Percentiles rank a stretch among this genome's conserved stretches.
phyloP scores from a whole-genome alignment of 129 eudicot species.

The Chrysanthemum lavandulifolium region DNA sequence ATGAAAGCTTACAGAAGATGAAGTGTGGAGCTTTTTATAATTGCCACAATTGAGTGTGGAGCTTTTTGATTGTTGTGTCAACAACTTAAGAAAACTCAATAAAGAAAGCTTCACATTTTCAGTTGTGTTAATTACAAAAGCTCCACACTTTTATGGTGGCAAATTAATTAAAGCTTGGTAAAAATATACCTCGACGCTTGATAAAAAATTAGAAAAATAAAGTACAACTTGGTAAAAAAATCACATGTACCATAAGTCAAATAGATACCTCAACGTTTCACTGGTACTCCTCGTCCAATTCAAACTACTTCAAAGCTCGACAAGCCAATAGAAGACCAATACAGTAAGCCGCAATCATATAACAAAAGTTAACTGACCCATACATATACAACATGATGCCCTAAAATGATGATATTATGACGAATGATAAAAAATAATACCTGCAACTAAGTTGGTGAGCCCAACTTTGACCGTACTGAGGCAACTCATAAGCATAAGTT shows the following conservation, averaged over 20 bases:
- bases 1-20: no score
- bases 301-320: conserved; percentile 66
- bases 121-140: no score
- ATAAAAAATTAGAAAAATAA: no score
- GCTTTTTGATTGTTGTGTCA: no score
- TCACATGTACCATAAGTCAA: background rate
- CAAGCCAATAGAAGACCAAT: conserved; percentile 89
- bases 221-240: background rate
- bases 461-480: conserved; percentile 91
- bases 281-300: conserved; percentile 79
- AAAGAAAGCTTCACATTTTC: no score
- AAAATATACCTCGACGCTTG: no score
- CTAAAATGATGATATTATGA: background rate
- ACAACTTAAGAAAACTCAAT: no score
- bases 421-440: conserved; percentile 22
- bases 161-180: no score
- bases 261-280: conserved; percentile 77
- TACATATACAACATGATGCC: no score
- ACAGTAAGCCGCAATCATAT: conserved; percentile 57
- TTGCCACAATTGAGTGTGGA: no score
- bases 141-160: no score
- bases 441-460: conserved; percentile 95
- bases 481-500: conserved; percentile 87
- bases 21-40: no score
- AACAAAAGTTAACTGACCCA: background rate